Evolutionary conservation across 495 filamentous ascomycete species (phyloP).

Genomic region (Cenococcum geophilum): DNA sequence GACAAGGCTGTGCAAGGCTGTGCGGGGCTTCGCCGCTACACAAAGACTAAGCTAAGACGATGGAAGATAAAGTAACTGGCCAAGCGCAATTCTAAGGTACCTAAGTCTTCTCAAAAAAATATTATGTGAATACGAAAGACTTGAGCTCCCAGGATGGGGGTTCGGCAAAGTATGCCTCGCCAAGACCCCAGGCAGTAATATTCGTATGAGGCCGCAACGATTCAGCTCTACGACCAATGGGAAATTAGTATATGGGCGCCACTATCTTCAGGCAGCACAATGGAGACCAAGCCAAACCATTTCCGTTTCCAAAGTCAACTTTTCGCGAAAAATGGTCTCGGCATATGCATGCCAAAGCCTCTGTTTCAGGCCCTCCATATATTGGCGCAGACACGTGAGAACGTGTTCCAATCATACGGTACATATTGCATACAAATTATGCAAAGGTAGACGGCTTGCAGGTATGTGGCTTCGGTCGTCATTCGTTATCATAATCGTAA

Average conservation of each 20-base stretch:
- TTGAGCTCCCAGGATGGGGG: neutral
- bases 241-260: neutral
- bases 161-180: neutral
- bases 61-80: neutral
- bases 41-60: neutral
- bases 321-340: neutral
- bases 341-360: neutral
- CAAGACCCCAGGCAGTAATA: neutral
- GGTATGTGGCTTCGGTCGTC: neutral
- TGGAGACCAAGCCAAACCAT: neutral
- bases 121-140: neutral
- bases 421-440: neutral
- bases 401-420: conserved; percentile 19
- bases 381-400: neutral
- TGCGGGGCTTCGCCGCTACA: neutral
- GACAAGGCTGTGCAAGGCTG: conserved; percentile 22
- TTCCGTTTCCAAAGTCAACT: neutral
- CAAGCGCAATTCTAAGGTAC: too few species aligned
- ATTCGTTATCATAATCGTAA: too few species aligned
- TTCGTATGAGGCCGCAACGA: neutral
- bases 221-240: neutral
- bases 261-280: neutral
- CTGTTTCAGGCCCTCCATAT: neutral
- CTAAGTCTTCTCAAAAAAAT: neutral
- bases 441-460: neutral